phyloP scores from a whole-genome alignment of 2,329 filamentous ascomycete species.

The Scolecobasidium constrictum region DNA sequence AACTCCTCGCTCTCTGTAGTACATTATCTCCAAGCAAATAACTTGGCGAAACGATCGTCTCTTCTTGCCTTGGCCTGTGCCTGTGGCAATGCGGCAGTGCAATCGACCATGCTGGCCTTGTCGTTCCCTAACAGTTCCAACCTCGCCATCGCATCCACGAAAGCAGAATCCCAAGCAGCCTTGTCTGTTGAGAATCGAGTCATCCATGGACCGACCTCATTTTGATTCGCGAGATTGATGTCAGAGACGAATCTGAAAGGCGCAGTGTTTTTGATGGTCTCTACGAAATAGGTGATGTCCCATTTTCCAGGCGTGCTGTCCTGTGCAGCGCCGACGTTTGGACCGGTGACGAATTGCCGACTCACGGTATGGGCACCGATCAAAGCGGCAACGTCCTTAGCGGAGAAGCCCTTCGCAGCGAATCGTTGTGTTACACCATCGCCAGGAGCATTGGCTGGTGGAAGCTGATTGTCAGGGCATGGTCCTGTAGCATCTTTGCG shows the following conservation, averaged over 20 bases:
- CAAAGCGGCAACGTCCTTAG: slow-evolving; percentile 41
- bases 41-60: too few relatives aligned
- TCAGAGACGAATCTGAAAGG: slow-evolving; percentile 22
- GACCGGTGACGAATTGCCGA: slow-evolving; percentile 34
- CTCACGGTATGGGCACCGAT: slow-evolving; percentile 43
- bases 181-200: slow-evolving; percentile 22
- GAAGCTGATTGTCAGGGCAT: slow-evolving; percentile 9
- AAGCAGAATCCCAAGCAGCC: slow-evolving; percentile 23
- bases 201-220: slow-evolving; percentile 22
- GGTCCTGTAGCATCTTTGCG: slow-evolving; percentile 9
- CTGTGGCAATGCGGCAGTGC: slow-evolving; percentile 15
- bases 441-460: slow-evolving; percentile 29
- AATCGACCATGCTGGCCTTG: slow-evolving; percentile 14
- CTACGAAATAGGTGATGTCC: slow-evolving; percentile 16
- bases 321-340: slow-evolving; percentile 13
- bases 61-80: too few relatives aligned
- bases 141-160: slow-evolving; percentile 18
- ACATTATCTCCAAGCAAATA: too few relatives aligned
- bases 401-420: slow-evolving; percentile 38
- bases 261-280: slow-evolving; percentile 18
- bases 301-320: slow-evolving; percentile 12
- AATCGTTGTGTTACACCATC: slow-evolving; percentile 37
- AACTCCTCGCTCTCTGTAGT: too few relatives aligned
- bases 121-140: slow-evolving; percentile 16
- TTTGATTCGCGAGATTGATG: slow-evolving; percentile 18